A percentile compares a stretch with the other conserved stretches of the same genome.
Evolutionary conservation across 805 yeast species (phyloP).

Genomic region (Maudiozyma bulderi): DNA sequence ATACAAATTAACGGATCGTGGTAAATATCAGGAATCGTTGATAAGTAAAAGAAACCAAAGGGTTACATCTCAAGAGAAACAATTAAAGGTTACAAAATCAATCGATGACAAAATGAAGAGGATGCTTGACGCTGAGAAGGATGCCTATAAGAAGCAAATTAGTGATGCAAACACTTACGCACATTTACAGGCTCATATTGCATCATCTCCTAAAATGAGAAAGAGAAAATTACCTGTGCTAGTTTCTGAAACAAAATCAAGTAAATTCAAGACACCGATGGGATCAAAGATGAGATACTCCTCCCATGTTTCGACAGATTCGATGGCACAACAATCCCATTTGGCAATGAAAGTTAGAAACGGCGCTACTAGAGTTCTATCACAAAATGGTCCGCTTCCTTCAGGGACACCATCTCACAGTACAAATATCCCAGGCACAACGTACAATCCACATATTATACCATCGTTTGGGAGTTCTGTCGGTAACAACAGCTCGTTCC

Average conservation of each 20-base stretch:
- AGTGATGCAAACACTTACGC: conserved; percentile 21
- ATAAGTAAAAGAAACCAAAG: conserved; percentile 12
- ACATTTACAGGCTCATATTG: conserved; percentile 22
- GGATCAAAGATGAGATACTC: conserved; percentile 6
- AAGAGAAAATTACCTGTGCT: conserved; percentile 26
- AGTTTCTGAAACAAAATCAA: conserved; percentile 18
- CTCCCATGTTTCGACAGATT: conserved; percentile 2
- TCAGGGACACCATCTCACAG: conserved; percentile 13
- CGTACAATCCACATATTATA: conserved; percentile 3
- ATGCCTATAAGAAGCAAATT: conserved; percentile 7
- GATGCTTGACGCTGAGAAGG: conserved; percentile 19
- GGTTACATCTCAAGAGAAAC: conserved; percentile 8
- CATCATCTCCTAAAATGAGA: conserved; percentile 22
- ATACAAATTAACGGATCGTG: conserved; percentile 28
- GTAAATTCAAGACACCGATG: conserved; percentile 23
- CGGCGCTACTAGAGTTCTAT: conserved; percentile 2
- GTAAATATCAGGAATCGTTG: conserved; percentile 20
- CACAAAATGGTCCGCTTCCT: conserved; percentile 7
- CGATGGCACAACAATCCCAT: conserved; percentile 24
- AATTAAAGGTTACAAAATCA: conserved; percentile 6
- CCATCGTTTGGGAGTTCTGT: conserved; percentile 1
- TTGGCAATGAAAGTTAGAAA: conserved; percentile 18
- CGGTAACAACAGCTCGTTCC: conserved; percentile 1
- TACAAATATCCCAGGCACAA: conserved; percentile 8
- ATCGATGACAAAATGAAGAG: conserved; percentile 23